Evolutionary conservation across 2,329 filamentous ascomycete species (phyloP).

Genomic region (Verticillium nonalfalfae): DNA sequence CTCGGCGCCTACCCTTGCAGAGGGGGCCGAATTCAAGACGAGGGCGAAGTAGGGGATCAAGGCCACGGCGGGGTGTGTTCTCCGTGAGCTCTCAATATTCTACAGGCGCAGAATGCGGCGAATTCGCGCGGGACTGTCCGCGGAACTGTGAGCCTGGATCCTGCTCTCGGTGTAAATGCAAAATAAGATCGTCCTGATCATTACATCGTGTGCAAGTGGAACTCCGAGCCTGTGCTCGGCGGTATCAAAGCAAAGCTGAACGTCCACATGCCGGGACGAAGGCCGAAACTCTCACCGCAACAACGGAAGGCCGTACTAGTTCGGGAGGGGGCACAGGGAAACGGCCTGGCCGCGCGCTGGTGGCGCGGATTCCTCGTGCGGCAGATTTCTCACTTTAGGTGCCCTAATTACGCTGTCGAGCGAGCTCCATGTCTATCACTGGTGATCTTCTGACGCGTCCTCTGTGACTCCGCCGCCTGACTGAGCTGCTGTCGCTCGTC

Average conservation of each 20-base stretch:
- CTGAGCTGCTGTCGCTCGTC: neutral
- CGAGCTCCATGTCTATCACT: neutral
- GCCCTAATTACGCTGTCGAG: neutral
- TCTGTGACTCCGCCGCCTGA: neutral
- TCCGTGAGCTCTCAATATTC: neutral
- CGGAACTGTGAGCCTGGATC: neutral
- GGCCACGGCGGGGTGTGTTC: too few relatives aligned
- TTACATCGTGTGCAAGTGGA: neutral
- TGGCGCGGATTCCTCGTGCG: neutral
- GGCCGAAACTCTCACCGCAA: neutral
- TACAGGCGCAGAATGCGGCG: too few relatives aligned
- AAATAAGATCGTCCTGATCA: neutral
- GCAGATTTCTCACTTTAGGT: neutral
- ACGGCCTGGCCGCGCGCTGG: neutral
- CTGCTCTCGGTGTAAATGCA: neutral
- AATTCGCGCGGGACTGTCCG: neutral
- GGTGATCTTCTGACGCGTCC: neutral
- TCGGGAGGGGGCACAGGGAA: neutral
- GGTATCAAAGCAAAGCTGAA: neutral
- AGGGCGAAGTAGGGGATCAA: too few relatives aligned
- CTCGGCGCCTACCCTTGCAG: neutral
- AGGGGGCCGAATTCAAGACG: neutral
- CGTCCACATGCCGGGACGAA: neutral
- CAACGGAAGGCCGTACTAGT: neutral
- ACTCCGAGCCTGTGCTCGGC: neutral